Evolutionary conservation across 23 red algal species (phyloP), one percentile per base, ranked within the genome.

Genomic region (Gracilaria caudata): DNA sequence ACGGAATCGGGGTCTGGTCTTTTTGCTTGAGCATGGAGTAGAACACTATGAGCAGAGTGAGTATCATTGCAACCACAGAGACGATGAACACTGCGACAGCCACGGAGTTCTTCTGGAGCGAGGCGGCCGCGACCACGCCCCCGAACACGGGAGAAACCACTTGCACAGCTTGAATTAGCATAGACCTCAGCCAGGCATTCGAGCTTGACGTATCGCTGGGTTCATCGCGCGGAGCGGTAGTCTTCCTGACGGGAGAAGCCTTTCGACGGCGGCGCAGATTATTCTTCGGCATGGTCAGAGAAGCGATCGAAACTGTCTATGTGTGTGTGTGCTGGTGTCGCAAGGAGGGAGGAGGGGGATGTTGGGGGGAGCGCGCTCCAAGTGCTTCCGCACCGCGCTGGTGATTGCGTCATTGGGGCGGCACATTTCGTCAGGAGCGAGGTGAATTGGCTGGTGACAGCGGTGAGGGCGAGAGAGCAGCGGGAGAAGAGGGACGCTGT

Each of bases 91-190:
- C 39, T 24, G 66, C 41, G 37, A 86, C 25, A 7, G 65, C 82
- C 32, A 73, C 46, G n/a, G 19, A 20, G 33, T 51, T 29, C 16
- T 72, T 68, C 17, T 20, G 49, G 29, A 86, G n/a, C 11, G 82
- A 86, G 40, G 82, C 82, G 23, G 82, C 82, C 4, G 64, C 63
- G n/a, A 73, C 39, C 24, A 73, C 1, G 40, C 82, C 82, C 14
- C 40, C 63, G 3, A 74, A 4, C 30, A 71, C 40, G 25, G 82
- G 60, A 8, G 23, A 39, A 2, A 73, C 24, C 8, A 86, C 41
- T 8, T 53, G n/a, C n/a, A 47, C 35, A 3, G 46, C 39, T 12
- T 41, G 21, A 12, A 71, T 0, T 24, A 86, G 82, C 39, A 72
- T 25, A 23, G 61, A 7, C 7, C 60, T 38, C 4, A 86, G 43